Evolutionary conservation across 345 rosid genomes (phyloP).

Genomic region (Turnera subulata): DNA sequence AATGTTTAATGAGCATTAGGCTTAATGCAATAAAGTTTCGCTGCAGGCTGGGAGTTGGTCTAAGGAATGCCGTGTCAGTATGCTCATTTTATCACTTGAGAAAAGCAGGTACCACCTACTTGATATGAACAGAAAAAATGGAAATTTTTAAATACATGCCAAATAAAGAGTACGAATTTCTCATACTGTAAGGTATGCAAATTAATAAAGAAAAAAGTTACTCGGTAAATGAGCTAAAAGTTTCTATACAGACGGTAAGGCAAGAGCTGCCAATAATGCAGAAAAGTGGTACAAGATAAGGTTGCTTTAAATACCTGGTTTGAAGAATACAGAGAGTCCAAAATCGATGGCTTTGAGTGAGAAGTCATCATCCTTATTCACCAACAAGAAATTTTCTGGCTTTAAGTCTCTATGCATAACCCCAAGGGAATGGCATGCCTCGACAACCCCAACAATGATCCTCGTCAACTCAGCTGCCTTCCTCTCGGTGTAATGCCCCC

Average conservation of each 20-base stretch:
- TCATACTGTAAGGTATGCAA: not conserved
- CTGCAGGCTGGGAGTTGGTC: not conserved
- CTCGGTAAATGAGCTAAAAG: too few species aligned
- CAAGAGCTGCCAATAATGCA: not conserved
- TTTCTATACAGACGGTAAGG: not conserved
- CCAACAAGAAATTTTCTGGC: constrained; percentile 97
- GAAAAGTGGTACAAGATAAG: not conserved
- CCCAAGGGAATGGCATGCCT: constrained; percentile 93
- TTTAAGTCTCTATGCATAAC: constrained; percentile 99
- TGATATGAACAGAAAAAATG: too few species aligned
- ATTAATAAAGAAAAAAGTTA: too few species aligned
- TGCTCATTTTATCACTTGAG: not conserved
- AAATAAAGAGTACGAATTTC: too few species aligned
- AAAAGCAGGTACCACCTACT: not conserved
- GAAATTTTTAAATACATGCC: not conserved
- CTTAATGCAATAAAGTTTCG: too few species aligned
- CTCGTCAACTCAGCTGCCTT: constrained; percentile 91
- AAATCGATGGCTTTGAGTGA: constrained; percentile 98
- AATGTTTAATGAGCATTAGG: constrained; percentile 5
- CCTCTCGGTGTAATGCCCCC: constrained; percentile 97
- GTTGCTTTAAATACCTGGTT: constrained; percentile 59
- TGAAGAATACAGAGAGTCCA: constrained; percentile 96
- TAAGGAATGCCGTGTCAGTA: not conserved
- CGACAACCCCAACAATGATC: constrained; percentile 94
- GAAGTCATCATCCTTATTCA: constrained; percentile 95